Conservation (phyloP, 2,329 filamentous ascomycete species). For the Aspergillus transmontanensis region DNA sequence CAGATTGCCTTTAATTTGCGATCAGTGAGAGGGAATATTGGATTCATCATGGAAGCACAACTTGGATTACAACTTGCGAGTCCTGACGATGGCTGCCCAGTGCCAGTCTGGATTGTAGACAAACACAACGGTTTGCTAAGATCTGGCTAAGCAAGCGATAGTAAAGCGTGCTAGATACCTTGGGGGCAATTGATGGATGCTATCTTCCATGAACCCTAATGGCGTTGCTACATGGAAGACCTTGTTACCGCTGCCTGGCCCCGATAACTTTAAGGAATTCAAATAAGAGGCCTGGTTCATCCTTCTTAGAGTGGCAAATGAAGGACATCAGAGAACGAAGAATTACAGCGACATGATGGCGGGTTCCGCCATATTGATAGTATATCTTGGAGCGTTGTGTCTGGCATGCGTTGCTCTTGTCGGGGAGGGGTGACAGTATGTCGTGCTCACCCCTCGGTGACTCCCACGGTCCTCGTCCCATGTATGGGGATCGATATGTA, state of each 20-base stretch:
- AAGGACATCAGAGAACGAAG: background rate
- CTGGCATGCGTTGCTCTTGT: background rate
- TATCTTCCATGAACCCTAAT: background rate
- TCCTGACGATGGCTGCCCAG: background rate
- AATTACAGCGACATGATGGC: background rate
- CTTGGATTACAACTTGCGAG: background rate
- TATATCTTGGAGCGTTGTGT: background rate
- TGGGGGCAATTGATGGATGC: background rate
- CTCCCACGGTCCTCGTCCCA: slow-evolving; percentile 8
- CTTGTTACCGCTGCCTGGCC: background rate
- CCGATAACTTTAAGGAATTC: background rate
- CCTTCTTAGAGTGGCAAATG: background rate
- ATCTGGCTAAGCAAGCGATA: background rate
- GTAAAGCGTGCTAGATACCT: background rate
- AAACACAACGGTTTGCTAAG: background rate
- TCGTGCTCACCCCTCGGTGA: slow-evolving; percentile 1
- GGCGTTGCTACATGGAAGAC: background rate
- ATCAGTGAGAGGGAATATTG: background rate
- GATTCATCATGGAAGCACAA: background rate
- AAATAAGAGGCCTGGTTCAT: background rate
- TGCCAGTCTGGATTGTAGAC: background rate
- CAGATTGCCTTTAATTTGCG: background rate
- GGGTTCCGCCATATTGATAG: background rate
- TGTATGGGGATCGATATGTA: background rate
- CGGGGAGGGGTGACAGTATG: background rate